Conservation (phyloP, 2,329 filamentous ascomycete species). For the Epichloe coenophiala region DNA sequence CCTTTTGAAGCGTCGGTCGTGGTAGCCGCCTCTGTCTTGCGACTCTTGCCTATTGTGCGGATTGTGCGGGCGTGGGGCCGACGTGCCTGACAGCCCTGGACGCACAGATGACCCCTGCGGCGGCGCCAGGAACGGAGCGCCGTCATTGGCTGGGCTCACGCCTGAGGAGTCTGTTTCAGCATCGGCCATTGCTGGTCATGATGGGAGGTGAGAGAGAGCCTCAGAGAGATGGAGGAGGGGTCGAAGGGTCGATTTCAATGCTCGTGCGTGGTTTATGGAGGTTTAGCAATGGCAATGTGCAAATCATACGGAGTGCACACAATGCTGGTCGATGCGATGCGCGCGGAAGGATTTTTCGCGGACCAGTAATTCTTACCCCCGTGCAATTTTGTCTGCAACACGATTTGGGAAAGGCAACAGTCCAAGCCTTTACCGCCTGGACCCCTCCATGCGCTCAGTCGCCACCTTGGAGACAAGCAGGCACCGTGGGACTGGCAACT, state of each 20-base stretch:
- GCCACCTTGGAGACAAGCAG: not conserved
- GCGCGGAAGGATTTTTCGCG: too few species aligned
- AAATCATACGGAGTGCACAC: not conserved
- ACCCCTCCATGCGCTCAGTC: not conserved
- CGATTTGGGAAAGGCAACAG: not conserved
- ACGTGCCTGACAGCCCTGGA: not conserved
- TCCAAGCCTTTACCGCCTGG: not conserved
- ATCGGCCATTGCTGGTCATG: not conserved
- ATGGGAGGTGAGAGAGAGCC: not conserved
- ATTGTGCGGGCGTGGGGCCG: not conserved
- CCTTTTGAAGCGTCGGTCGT: not conserved
- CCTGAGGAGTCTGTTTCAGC: constrained; percentile 2
- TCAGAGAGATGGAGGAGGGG: not conserved
- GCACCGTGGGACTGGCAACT: not conserved
- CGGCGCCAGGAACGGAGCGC: constrained; percentile 1
- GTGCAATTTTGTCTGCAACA: not conserved
- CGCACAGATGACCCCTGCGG: not conserved
- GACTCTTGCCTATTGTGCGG: not conserved
- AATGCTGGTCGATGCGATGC: too few species aligned
- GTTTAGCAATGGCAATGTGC: not conserved
- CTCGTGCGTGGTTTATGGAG: too few species aligned
- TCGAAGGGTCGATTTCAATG: too few species aligned
- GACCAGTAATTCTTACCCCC: not conserved
- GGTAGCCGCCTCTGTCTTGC: not conserved
- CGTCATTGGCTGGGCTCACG: constrained; percentile 4